Evolutionary conservation across 768 basidiomycete genomes (phyloP).

Genomic region (Hydnomerulius pinastri): DNA sequence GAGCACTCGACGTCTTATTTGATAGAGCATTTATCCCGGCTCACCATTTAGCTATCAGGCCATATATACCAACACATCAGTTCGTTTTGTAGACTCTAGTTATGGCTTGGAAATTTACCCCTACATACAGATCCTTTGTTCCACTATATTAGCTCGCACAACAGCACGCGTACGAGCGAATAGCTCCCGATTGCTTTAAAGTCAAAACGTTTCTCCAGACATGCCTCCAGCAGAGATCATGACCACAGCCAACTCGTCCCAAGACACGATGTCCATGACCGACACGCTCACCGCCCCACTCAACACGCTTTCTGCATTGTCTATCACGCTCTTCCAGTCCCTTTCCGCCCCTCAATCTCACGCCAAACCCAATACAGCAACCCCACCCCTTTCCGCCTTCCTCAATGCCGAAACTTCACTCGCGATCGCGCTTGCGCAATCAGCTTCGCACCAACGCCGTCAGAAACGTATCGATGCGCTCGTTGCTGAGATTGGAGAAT

Average conservation of each 20-base stretch:
- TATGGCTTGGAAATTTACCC: not conserved
- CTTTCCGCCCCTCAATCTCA: constrained; percentile 60
- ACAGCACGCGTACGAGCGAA: too few relatives aligned
- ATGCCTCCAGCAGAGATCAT: too few relatives aligned
- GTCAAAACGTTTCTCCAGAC: too few relatives aligned
- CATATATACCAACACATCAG: constrained; percentile 19
- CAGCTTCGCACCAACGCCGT: constrained; percentile 72
- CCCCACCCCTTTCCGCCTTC: constrained; percentile 57
- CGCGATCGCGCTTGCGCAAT: constrained; percentile 63
- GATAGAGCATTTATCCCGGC: constrained; percentile 8
- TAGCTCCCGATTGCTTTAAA: too few relatives aligned
- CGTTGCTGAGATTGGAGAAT: constrained; percentile 66
- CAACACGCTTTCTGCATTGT: constrained; percentile 59
- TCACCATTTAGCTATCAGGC: constrained; percentile 9
- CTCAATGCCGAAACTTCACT: constrained; percentile 63
- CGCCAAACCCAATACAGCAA: constrained; percentile 30
- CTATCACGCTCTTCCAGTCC: constrained; percentile 71
- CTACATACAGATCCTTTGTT: too few relatives aligned
- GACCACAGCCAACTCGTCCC: not conserved
- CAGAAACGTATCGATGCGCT: constrained; percentile 74
- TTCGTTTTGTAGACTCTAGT: constrained; percentile 21
- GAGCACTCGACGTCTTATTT: too few relatives aligned
- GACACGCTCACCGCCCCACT: constrained; percentile 62
- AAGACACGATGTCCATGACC: constrained; percentile 47
- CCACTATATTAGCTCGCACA: too few relatives aligned